Evolutionary conservation across 2,329 filamentous ascomycete species (phyloP), one percentile per base, ranked within the genome.

Genomic region (Dactylella cylindrospora): DNA sequence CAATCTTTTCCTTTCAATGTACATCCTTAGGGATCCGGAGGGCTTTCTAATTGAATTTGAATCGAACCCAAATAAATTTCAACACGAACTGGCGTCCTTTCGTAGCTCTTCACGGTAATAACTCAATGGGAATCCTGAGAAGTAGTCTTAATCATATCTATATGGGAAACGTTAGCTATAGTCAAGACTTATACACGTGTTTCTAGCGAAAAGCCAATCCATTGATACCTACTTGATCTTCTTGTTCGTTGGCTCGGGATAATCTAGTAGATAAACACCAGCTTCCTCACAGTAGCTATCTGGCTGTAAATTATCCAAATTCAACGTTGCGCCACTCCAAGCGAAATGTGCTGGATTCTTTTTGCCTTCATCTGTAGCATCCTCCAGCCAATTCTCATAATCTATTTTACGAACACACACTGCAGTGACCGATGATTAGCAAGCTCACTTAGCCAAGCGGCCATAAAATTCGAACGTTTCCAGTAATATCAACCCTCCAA

Each of bases 291-390:
- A 60, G 15, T 39, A 26, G 40, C 54, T 60, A 22, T 52, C 40
- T n/a, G 54, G 54, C 12, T 51, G 46, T 28, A 60, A 13, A 13
- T 45, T 43, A 13, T 60, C 54, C 33, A 60, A 15, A 20, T 52
- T 60, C 46, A 60, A 36, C 2, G 54, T 60, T 13, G 54, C 49
- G 2, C 54, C 54, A 28, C 54, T 60, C 22, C 28, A 60, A 1
- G 39, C 54, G 46, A 46, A 60, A 23, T 52, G 54, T 2, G 40
- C 32, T 5, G 54, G 54, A 7, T 60, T 60, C 7, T 6, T 5
- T 32, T 52, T 52, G 9, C 46, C 46, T 15, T 60, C 54, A 5
- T 41, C 22, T 22, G 26, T 8, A 8, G 54, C 46, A 29, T 60
- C 54, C 9, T 45, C 54, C 10, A 23, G 15, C 46, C 54, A 60